phyloP scores from a whole-genome alignment of 2,329 filamentous ascomycete species.

The Catunica adiposa region DNA sequence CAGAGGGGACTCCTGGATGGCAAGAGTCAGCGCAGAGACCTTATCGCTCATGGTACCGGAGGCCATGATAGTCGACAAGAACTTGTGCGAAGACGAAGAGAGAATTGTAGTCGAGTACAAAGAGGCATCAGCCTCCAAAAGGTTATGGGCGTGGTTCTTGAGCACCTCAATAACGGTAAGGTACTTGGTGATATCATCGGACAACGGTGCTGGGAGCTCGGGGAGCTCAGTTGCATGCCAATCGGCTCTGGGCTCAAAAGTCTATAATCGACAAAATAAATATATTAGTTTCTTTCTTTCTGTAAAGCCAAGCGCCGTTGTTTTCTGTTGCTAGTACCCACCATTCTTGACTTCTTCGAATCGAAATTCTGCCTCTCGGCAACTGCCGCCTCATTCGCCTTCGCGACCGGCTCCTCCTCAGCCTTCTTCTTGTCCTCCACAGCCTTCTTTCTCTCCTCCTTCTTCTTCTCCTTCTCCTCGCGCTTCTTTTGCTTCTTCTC shows the following conservation, averaged over 20 bases:
- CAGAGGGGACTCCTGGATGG: slow-evolving; percentile 87
- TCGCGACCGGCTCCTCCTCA: slow-evolving; percentile 19
- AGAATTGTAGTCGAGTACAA: slow-evolving; percentile 58
- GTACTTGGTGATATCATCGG: slow-evolving; percentile 30
- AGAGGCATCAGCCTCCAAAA: slow-evolving; percentile 64
- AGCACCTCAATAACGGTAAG: slow-evolving; percentile 31
- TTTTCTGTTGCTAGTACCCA: slow-evolving; percentile 17
- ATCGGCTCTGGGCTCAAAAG: slow-evolving; percentile 40
- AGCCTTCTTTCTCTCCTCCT: slow-evolving; percentile 5
- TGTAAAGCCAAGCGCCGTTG: slow-evolving; percentile 7
- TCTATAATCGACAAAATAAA: slow-evolving; percentile 22
- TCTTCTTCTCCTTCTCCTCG: slow-evolving; percentile 12
- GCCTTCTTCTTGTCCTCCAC: slow-evolving; percentile 17
- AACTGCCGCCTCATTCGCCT: slow-evolving; percentile 18
- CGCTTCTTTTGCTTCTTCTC: slow-evolving; percentile 18
- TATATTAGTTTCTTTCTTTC: slow-evolving; percentile 22
- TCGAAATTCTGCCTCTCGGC: slow-evolving; percentile 21
- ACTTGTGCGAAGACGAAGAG: slow-evolving; percentile 79
- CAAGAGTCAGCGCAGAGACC: slow-evolving; percentile 82
- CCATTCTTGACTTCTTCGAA: slow-evolving; percentile 22
- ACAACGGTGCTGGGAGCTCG: slow-evolving; percentile 27
- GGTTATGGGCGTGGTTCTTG: slow-evolving; percentile 52
- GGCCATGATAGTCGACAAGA: slow-evolving; percentile 91
- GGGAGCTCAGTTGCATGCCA: slow-evolving; percentile 35
- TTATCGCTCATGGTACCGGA: slow-evolving; percentile 95